phyloP scores from a whole-genome alignment of 352 stramenopile genomes.

The Phytopythium delawarense region DNA sequence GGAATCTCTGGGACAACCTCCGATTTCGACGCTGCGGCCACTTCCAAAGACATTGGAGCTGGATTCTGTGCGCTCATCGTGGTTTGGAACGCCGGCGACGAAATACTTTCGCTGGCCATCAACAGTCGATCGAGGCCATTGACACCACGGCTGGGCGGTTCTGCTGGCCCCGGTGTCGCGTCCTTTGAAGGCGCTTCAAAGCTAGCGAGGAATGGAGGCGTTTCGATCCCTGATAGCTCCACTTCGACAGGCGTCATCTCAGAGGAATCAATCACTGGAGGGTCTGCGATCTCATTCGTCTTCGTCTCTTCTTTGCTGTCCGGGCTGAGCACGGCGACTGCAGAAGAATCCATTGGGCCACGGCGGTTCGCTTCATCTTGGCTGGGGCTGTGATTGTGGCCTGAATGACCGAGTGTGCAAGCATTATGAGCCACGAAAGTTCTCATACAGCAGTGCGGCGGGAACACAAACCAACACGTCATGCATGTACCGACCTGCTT shows the following conservation, averaged over 20 bases:
- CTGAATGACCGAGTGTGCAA: not conserved
- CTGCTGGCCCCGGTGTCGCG: not conserved
- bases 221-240: not conserved
- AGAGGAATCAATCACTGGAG: not conserved
- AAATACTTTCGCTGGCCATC: slow-evolving; percentile 1
- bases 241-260: not conserved
- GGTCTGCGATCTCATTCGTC: not conserved
- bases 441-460: not conserved
- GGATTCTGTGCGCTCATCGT: not conserved
- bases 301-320: slow-evolving; percentile 16
- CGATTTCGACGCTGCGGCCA: not conserved
- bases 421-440: not conserved
- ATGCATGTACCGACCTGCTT: not conserved
- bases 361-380: too few species aligned
- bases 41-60: slow-evolving; percentile 4
- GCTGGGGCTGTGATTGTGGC: not conserved
- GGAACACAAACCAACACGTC: not conserved
- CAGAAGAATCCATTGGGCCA: slow-evolving; percentile 5
- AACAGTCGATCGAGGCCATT: not conserved
- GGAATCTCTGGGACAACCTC: slow-evolving; percentile 1
- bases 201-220: not conserved
- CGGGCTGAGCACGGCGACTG: slow-evolving; percentile 2
- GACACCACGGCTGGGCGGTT: not conserved
- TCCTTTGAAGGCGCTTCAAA: not conserved
- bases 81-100: not conserved